Percentiles rank a stretch among this genome's conserved stretches.
Conservation (phyloP, 345 rosid species). For the Triadica sebifera region DNA sequence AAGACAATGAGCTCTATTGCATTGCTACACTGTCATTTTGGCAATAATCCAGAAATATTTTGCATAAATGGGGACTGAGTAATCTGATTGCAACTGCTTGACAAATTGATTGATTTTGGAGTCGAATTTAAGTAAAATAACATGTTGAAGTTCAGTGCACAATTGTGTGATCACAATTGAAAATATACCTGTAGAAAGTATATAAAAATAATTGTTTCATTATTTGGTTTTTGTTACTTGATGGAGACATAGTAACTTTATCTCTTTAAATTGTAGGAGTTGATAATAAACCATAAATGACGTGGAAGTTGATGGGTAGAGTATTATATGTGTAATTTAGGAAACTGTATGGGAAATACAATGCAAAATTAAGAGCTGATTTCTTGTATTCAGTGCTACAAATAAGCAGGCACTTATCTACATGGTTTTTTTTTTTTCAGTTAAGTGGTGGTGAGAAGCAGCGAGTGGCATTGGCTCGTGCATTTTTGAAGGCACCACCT, state of each 20-base stretch:
- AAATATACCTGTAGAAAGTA: too few species aligned
- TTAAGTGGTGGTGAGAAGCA: slow-evolving; percentile 99
- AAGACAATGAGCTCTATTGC: too few species aligned
- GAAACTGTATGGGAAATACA: neutral
- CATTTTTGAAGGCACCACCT: slow-evolving; percentile 84
- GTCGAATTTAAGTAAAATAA: too few species aligned
- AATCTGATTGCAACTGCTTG: too few species aligned
- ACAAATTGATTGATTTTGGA: too few species aligned
- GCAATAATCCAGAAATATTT: too few species aligned
- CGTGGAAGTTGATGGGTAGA: neutral
- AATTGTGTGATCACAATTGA: neutral
- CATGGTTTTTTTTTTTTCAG: slow-evolving; percentile 45
- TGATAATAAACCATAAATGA: neutral
- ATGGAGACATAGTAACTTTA: neutral
- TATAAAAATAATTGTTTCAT: too few species aligned
- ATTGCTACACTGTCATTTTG: too few species aligned
- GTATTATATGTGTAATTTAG: neutral
- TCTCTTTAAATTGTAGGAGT: neutral
- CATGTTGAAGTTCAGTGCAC: neutral
- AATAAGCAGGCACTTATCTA: too few species aligned
- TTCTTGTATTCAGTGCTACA: too few species aligned
- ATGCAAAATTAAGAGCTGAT: too few species aligned
- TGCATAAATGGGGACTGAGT: too few species aligned
- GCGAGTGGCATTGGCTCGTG: slow-evolving; percentile 94
- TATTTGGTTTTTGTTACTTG: neutral